Base-by-base conservation (phyloP, 306 rosid genomes). In the Quercus glauca region DNA sequence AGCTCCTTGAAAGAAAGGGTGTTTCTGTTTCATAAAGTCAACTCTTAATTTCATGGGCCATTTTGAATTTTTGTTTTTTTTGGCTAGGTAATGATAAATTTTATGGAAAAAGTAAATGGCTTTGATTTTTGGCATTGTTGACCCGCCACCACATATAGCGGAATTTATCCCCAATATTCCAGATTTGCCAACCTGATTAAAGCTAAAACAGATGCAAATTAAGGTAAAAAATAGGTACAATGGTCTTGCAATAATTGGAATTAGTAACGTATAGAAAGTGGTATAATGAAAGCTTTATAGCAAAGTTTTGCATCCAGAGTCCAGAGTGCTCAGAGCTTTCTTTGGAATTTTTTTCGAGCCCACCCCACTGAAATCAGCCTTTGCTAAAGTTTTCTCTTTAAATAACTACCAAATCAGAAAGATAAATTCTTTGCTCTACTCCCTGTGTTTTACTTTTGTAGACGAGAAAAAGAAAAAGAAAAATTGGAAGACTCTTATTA, bases 361-460 rank as follows among this genome's bases (percentile, higher is more conserved):
- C 86, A 76, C 49, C 69, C 79, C 71, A 73, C 73, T 70, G 68
- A 43, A 64, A 71, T 69, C 88, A 84, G 83, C 90, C 89, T 88
- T 89, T 86, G 73, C 53, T 35, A 82, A 84, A 84, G 85, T 57
- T 71, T 71, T 77, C 77, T 71, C 63, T 76, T 53, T 51, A 82
- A 80, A 55, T 59, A 76, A 71, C 51, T 55, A 60, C 65, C 31
- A 69, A 52, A 20, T 37, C 41, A 37, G 43, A 71, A 65, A 63
- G 73, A 71, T 69, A 70, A 78, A 51, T 49, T 49, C 76, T 79
- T 75, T 78, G 78, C 55, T 82, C 55, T 60, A 49, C 75, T 53
- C 82, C 65, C 77, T 73, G 77, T 69, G 68, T 64, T 71, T 80
- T 79, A 78, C 73, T 73, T 79, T 33, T 83, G 80, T 59, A 82